Evolutionary conservation across 1,284 basidiomycete species (phyloP).

Genomic region (Mycosarcoma mackinlayi): DNA sequence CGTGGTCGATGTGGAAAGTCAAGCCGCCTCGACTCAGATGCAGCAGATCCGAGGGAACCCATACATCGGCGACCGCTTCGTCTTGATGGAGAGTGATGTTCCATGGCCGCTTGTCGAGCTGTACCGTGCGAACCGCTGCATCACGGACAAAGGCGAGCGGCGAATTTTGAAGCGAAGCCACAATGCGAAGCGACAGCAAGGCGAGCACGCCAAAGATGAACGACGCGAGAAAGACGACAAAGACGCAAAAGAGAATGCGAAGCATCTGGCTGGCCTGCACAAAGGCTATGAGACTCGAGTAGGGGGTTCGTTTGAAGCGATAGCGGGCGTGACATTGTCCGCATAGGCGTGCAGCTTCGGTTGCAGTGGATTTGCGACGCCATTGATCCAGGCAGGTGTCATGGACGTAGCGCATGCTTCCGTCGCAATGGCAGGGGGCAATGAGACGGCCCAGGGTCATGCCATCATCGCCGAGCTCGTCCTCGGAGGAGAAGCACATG

Average conservation of each 20-base stretch:
- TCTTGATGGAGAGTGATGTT: conserved; percentile 35
- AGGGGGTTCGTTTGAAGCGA: conserved; percentile 24
- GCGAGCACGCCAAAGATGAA: conserved; percentile 18
- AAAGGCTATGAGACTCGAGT: conserved; percentile 35
- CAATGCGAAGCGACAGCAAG: conserved; percentile 6
- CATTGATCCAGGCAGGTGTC: conserved; percentile 42
- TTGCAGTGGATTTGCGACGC: conserved; percentile 26
- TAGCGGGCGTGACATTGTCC: conserved; percentile 42
- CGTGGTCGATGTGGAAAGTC: conserved; percentile 11
- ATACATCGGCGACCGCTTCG: conserved; percentile 24
- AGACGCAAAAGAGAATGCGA: conserved; percentile 30
- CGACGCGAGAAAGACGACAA: conserved; percentile 18
- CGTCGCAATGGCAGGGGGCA: conserved; percentile 42
- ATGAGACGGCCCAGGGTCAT: conserved; percentile 34
- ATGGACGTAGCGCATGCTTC: conserved; percentile 50
- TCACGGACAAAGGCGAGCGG: conserved; percentile 26
- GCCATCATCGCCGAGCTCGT: conserved; percentile 44
- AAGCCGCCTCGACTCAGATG: conserved; percentile 4
- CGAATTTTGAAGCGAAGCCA: conserved; percentile 21
- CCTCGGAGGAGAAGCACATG: conserved; percentile 40
- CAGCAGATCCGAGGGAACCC: conserved; percentile 15
- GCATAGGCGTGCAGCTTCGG: conserved; percentile 35
- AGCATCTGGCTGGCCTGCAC: conserved; percentile 40
- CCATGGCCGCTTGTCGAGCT: conserved; percentile 19
- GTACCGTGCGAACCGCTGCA: conserved; percentile 23